Evolutionary conservation across 495 filamentous ascomycete species (phyloP).

Genomic region (Penicillium waksmanii): DNA sequence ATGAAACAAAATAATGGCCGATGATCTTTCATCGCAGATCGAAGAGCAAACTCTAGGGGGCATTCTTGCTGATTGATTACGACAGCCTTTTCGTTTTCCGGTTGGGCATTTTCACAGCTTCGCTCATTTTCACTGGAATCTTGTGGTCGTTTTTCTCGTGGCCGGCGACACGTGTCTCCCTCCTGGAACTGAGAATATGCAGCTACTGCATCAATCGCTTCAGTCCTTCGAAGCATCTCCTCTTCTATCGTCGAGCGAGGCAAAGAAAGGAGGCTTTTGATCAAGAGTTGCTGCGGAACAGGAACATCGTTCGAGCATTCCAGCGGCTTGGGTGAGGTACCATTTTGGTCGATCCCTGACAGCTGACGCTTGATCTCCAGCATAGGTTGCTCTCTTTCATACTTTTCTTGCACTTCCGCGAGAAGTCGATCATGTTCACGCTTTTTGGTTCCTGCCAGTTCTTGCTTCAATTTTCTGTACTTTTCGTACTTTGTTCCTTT

Average conservation of each 20-base stretch:
- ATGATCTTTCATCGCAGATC: constrained; percentile 33
- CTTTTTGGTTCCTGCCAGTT: constrained; percentile 28
- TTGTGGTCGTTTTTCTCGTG: constrained; percentile 20
- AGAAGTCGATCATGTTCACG: constrained; percentile 31
- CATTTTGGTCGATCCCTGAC: constrained; percentile 26
- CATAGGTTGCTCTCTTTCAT: constrained; percentile 34
- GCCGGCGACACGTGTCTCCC: constrained; percentile 28
- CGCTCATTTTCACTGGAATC: neutral
- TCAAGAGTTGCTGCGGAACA: constrained; percentile 32
- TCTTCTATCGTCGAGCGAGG: constrained; percentile 35
- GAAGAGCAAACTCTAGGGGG: constrained; percentile 25
- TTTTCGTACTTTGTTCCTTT: constrained; percentile 28
- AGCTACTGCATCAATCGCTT: constrained; percentile 37
- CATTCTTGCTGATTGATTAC: constrained; percentile 2
- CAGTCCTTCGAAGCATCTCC: constrained; percentile 35
- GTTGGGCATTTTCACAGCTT: neutral
- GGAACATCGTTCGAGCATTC: constrained; percentile 28
- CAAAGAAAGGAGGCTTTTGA: constrained; percentile 36
- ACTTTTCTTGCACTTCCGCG: constrained; percentile 27
- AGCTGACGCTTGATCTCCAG: constrained; percentile 31
- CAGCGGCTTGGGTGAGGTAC: constrained; percentile 19
- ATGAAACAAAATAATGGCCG: constrained; percentile 44
- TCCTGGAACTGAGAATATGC: constrained; percentile 39
- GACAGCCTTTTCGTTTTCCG: too few relatives aligned
- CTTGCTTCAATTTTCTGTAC: constrained; percentile 31